These are phyloP conservation scores for Penicillium argentinense DNA, from an alignment of 495 filamentous ascomycete genomes.

Conservation along the genomic window DNA sequence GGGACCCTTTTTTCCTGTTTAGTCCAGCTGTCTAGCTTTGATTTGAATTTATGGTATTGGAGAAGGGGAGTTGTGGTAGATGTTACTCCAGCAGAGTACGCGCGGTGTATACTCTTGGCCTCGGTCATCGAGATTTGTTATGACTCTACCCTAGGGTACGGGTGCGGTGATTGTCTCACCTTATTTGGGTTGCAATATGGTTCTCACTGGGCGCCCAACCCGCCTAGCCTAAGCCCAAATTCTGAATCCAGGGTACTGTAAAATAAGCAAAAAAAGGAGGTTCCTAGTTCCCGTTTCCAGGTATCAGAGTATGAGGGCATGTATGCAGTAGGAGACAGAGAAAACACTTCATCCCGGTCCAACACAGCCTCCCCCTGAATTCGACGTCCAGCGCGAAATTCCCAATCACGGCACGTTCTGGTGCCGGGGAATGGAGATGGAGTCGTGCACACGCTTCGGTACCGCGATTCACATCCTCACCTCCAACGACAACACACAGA, in stretches of 20 bases:
- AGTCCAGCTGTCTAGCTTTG: too few species aligned
- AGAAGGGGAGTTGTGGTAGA: not conserved
- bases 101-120: not conserved
- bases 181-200: not conserved
- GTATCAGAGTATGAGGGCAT: constrained; percentile 11
- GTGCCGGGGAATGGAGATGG: constrained; percentile 22
- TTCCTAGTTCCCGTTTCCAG: constrained; percentile 1
- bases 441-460: constrained; percentile 7
- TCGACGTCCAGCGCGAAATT: constrained; percentile 1
- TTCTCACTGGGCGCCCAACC: too few species aligned
- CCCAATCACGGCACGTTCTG: constrained; percentile 7
- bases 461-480: not conserved
- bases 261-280: constrained; percentile 1
- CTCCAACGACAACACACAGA: constrained; percentile 16
- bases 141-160: too few species aligned
- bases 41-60: too few species aligned
- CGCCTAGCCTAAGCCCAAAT: too few species aligned
- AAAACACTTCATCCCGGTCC: too few species aligned
- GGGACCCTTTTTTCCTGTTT: constrained; percentile 9
- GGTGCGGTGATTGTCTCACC: not conserved
- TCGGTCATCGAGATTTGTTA: too few species aligned
- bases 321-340: too few species aligned
- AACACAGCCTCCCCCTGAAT: constrained; percentile 37
- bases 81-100: too few species aligned
- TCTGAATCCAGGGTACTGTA: constrained; percentile 1